phyloP scores from a whole-genome alignment of 1,284 basidiomycete species.

The Fomitopsis pinicola region DNA sequence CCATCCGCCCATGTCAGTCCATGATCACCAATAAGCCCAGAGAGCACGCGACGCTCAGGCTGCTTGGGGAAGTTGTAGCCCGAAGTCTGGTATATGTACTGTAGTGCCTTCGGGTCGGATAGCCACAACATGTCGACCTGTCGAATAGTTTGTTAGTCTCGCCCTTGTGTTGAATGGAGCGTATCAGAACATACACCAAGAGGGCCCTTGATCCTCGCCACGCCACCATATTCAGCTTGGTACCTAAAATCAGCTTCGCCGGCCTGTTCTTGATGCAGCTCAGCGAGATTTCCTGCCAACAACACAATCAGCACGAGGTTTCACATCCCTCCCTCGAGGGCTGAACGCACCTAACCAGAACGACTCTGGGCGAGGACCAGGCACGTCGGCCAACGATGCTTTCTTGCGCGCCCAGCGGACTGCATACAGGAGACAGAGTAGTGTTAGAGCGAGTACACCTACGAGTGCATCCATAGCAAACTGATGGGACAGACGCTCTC shows the following conservation, averaged over 20 bases:
- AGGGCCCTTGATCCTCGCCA: slow-evolving; percentile 47
- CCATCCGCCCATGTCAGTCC: slow-evolving; percentile 39
- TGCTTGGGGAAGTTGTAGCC: slow-evolving; percentile 37
- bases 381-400: slow-evolving; percentile 22
- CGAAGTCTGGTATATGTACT: slow-evolving; percentile 36
- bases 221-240: slow-evolving; percentile 41
- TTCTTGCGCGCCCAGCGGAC: slow-evolving; percentile 11
- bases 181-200: slow-evolving; percentile 35
- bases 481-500: neutral
- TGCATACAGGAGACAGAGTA: slow-evolving; percentile 12
- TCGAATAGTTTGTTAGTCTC: neutral
- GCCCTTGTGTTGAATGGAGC: neutral
- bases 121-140: slow-evolving; percentile 30
- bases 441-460: neutral
- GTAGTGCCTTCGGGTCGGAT: slow-evolving; percentile 38
- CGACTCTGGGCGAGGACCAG: slow-evolving; percentile 28
- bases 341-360: slow-evolving; percentile 25
- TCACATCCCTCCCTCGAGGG: neutral
- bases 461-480: neutral
- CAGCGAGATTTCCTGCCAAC: slow-evolving; percentile 41
- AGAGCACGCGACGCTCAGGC: slow-evolving; percentile 26
- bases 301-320: too few species aligned
- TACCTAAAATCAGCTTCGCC: slow-evolving; percentile 49
- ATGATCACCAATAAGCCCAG: slow-evolving; percentile 29
- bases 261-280: slow-evolving; percentile 46